Evolutionary conservation across 495 filamentous ascomycete genomes (phyloP).

Genomic region (Parmelia sp.): DNA sequence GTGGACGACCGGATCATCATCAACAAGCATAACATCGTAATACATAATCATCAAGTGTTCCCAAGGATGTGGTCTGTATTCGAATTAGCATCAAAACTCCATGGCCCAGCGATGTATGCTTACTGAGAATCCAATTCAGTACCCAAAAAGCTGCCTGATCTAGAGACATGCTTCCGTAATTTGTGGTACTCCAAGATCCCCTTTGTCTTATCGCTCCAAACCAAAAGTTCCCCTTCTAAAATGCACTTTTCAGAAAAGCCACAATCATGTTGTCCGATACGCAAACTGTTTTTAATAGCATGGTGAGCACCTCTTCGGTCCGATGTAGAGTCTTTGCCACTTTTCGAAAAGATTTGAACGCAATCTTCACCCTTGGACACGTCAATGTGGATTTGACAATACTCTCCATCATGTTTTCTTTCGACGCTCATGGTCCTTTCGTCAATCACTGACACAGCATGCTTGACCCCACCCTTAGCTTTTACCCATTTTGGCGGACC

Average conservation of each 20-base stretch:
- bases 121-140: slow-evolving; percentile 64
- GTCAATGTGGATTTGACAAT: slow-evolving; percentile 81
- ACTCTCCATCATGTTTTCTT: slow-evolving; percentile 81
- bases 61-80: slow-evolving; percentile 50
- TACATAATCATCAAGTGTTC: slow-evolving; percentile 82
- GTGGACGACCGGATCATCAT: slow-evolving; percentile 59
- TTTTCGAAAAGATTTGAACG: slow-evolving; percentile 84
- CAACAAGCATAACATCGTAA: slow-evolving; percentile 68
- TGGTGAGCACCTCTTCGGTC: slow-evolving; percentile 59
- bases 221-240: slow-evolving; percentile 74
- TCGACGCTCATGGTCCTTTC: slow-evolving; percentile 63
- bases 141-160: slow-evolving; percentile 66
- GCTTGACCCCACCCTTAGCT: slow-evolving; percentile 52
- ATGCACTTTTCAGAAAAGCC: slow-evolving; percentile 59
- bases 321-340: slow-evolving; percentile 75
- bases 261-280: slow-evolving; percentile 50
- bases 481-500: slow-evolving; percentile 69
- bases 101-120: slow-evolving; percentile 20
- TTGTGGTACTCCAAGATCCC: slow-evolving; percentile 68
- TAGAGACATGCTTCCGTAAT: slow-evolving; percentile 68
- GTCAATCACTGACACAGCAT: slow-evolving; percentile 55
- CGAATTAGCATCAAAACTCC: slow-evolving; percentile 18
- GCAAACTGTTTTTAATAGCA: slow-evolving; percentile 46
- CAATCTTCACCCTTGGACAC: slow-evolving; percentile 46
- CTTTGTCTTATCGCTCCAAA: slow-evolving; percentile 59